These are phyloP conservation scores for Cladorrhinum sp. DNA, from an alignment of 2,329 filamentous ascomycete species.

Conservation along the genomic window DNA sequence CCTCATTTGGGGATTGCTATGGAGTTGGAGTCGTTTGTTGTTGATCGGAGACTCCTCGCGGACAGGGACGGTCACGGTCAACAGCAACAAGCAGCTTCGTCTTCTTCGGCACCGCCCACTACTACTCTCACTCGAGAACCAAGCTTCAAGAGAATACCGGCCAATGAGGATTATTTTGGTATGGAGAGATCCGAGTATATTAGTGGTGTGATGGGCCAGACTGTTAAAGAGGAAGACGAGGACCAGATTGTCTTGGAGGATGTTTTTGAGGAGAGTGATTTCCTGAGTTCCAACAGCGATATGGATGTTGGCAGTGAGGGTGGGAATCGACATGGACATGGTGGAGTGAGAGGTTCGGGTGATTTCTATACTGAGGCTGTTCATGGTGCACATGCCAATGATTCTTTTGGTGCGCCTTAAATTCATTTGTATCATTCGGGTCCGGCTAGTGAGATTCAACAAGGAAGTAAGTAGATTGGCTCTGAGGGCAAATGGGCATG, in stretches of 20 bases:
- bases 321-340: neutral
- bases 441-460: neutral
- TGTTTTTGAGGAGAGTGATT: constrained; percentile 9
- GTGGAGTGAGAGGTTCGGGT: too few relatives aligned
- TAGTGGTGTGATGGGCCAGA: constrained; percentile 28
- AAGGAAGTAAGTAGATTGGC: neutral
- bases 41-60: neutral
- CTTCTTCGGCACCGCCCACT: neutral
- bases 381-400: neutral
- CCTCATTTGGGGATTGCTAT: neutral
- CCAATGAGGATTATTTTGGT: neutral
- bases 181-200: too few relatives aligned
- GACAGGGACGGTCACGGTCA: neutral
- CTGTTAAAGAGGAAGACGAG: constrained; percentile 21
- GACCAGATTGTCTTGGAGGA: constrained; percentile 1
- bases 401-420: neutral
- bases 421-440: neutral
- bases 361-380: neutral
- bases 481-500: neutral
- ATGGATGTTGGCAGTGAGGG: constrained; percentile 5
- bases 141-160: neutral
- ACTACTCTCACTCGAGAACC: neutral
- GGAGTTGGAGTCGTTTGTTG: constrained; percentile 3
- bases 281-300: constrained; percentile 8
- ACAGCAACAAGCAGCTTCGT: neutral